Percentiles rank a stretch among this genome's conserved stretches.
phyloP scores from a whole-genome alignment of 768 basidiomycete genomes.

The Kwoniella newhampshirensis region DNA sequence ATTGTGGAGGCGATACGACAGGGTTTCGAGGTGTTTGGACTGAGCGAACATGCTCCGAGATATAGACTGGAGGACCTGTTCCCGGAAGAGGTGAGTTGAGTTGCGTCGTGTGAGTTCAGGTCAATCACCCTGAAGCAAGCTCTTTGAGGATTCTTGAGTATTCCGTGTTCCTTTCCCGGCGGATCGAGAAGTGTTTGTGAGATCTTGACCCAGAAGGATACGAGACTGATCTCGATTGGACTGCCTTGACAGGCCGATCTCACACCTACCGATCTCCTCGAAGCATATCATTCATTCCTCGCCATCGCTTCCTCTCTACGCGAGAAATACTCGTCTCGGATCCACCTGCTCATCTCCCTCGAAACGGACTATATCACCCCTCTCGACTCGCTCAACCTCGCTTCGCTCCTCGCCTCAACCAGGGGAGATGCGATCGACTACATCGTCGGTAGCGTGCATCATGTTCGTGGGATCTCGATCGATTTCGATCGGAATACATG shows the following conservation, averaged over 20 bases:
- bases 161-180: no score
- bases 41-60: slow-evolving; percentile 91
- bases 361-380: slow-evolving; percentile 87
- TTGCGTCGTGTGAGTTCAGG: background rate
- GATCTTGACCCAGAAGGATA: background rate
- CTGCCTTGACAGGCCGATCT: slow-evolving; percentile 61
- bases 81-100: slow-evolving; percentile 82
- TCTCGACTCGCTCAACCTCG: slow-evolving; percentile 64
- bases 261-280: slow-evolving; percentile 59
- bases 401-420: slow-evolving; percentile 57
- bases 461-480: slow-evolving; percentile 81
- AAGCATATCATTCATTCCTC: slow-evolving; percentile 73
- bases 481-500: slow-evolving; percentile 80
- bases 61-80: slow-evolving; percentile 79
- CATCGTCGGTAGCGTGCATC: slow-evolving; percentile 89
- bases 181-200: background rate
- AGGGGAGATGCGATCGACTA: slow-evolving; percentile 66
- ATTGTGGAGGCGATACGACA: slow-evolving; percentile 74
- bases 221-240: background rate
- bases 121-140: background rate
- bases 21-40: slow-evolving; percentile 76
- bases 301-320: slow-evolving; percentile 77
- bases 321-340: slow-evolving; percentile 61
- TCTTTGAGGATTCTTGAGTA: no score
- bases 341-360: slow-evolving; percentile 78